phyloP scores from a whole-genome alignment of 331 rosid genomes.

The Stylosanthes scabra region DNA sequence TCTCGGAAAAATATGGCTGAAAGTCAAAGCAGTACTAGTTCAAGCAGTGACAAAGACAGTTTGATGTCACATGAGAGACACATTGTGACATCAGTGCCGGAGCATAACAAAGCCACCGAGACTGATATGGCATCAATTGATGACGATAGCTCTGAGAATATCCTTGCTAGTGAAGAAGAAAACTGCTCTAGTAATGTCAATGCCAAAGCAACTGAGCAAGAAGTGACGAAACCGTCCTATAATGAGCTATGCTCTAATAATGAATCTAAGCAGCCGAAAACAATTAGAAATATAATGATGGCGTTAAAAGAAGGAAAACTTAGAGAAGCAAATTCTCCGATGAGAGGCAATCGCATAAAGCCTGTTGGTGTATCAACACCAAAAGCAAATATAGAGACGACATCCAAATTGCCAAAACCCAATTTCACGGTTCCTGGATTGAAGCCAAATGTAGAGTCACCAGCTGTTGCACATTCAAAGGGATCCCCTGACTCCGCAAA shows the following conservation, averaged over 20 bases:
- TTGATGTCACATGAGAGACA: slow-evolving; percentile 75
- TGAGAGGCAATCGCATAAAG: slow-evolving; percentile 74
- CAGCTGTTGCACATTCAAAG: slow-evolving; percentile 54
- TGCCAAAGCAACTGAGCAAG: slow-evolving; percentile 55
- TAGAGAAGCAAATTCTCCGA: slow-evolving; percentile 82
- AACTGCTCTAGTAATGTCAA: slow-evolving; percentile 45
- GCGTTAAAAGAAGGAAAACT: slow-evolving; percentile 83
- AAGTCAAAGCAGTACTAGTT: slow-evolving; percentile 88
- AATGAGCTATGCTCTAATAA: slow-evolving; percentile 52
- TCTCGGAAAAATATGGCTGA: slow-evolving; percentile 80
- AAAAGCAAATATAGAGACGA: slow-evolving; percentile 57
- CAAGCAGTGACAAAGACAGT: slow-evolving; percentile 90
- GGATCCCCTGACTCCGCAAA: slow-evolving; percentile 66
- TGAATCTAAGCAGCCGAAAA: slow-evolving; percentile 80
- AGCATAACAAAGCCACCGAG: slow-evolving; percentile 59
- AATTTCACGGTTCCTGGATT: slow-evolving; percentile 54
- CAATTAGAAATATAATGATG: slow-evolving; percentile 85
- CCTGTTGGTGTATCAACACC: slow-evolving; percentile 53
- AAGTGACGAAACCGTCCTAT: slow-evolving; percentile 52
- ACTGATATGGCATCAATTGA: slow-evolving; percentile 64
- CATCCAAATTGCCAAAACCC: slow-evolving; percentile 76
- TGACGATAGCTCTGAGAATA: slow-evolving; percentile 68
- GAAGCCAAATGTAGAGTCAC: slow-evolving; percentile 69
- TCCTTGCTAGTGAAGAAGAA: slow-evolving; percentile 56
- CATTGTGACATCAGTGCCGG: slow-evolving; percentile 42